phyloP scores from a whole-genome alignment of 495 filamentous ascomycete species.

The Trypethelium eluteriae region DNA sequence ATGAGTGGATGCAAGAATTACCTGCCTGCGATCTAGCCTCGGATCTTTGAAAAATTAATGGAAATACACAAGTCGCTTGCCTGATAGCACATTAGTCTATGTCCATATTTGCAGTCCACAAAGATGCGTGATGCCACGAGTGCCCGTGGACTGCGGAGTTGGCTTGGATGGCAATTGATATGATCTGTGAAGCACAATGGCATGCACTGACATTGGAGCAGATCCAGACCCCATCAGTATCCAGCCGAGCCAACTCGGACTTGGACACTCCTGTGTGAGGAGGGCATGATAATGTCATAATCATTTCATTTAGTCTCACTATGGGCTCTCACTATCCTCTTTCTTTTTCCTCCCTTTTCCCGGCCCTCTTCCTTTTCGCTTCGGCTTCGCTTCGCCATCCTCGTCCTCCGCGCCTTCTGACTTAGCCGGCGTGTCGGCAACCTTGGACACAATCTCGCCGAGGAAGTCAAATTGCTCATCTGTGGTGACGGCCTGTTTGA shows the following conservation, averaged over 20 bases:
- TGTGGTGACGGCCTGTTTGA: conserved; percentile 78
- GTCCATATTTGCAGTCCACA: too few relatives aligned
- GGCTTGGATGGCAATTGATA: too few relatives aligned
- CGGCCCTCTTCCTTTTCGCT: conserved; percentile 39
- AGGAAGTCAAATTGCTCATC: conserved; percentile 92
- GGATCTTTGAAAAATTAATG: too few relatives aligned
- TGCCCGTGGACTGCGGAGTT: too few relatives aligned
- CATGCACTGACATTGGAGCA: too few relatives aligned
- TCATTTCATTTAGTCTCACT: neutral
- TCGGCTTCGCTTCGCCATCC: conserved; percentile 38
- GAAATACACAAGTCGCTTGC: too few relatives aligned
- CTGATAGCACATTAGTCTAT: too few relatives aligned
- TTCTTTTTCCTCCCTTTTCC: conserved; percentile 33
- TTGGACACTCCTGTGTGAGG: too few relatives aligned
- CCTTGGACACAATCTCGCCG: conserved; percentile 78
- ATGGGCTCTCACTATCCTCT: conserved; percentile 34
- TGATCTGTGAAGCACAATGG: too few relatives aligned
- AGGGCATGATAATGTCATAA: neutral
- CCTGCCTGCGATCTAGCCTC: too few relatives aligned
- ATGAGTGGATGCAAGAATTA: too few relatives aligned
- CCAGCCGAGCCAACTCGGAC: neutral
- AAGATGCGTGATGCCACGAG: too few relatives aligned
- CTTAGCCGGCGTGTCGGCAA: conserved; percentile 61
- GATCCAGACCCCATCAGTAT: neutral
- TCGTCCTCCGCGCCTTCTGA: conserved; percentile 44